A percentile compares a stretch with the other conserved stretches of the same genome.
These are phyloP conservation scores for Leccinum uliginosum DNA, from an alignment of 768 basidiomycete genomes.

Conservation along the genomic window DNA sequence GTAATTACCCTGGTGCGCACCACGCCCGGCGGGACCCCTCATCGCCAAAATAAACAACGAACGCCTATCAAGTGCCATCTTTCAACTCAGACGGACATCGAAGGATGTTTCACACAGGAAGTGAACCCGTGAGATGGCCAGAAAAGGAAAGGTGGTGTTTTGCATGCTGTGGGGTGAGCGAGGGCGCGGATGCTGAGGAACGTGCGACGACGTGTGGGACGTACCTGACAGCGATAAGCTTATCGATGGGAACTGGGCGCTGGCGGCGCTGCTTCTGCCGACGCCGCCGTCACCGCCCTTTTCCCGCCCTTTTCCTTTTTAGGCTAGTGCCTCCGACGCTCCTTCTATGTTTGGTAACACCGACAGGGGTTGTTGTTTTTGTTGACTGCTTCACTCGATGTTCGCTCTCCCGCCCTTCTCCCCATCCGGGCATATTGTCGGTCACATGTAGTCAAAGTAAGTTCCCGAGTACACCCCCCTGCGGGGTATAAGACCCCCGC, in stretches of 20 bases:
- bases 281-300: conserved; percentile 19
- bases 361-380: conserved; percentile 14
- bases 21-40: too few relatives aligned
- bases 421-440: conserved; percentile 10
- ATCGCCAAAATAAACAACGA: too few relatives aligned
- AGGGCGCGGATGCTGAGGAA: conserved; percentile 1
- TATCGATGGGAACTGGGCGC: conserved; percentile 12
- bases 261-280: conserved; percentile 11
- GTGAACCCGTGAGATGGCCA: not conserved
- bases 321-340: conserved; percentile 16
- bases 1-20: too few relatives aligned
- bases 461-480: conserved; percentile 15
- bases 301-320: conserved; percentile 20
- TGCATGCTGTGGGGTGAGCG: not conserved
- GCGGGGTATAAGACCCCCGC: conserved; percentile 27
- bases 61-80: too few relatives aligned
- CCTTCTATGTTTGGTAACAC: conserved; percentile 16
- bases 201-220: conserved; percentile 12
- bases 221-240: conserved; percentile 13
- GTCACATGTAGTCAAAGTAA: conserved; percentile 16
- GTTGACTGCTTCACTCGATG: conserved; percentile 15
- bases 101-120: conserved; percentile 3
- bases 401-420: conserved; percentile 27
- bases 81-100: not conserved
- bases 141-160: conserved; percentile 7